phyloP scores from a whole-genome alignment of 192 early-diverging fungal species.

The Coemansia sp. region DNA sequence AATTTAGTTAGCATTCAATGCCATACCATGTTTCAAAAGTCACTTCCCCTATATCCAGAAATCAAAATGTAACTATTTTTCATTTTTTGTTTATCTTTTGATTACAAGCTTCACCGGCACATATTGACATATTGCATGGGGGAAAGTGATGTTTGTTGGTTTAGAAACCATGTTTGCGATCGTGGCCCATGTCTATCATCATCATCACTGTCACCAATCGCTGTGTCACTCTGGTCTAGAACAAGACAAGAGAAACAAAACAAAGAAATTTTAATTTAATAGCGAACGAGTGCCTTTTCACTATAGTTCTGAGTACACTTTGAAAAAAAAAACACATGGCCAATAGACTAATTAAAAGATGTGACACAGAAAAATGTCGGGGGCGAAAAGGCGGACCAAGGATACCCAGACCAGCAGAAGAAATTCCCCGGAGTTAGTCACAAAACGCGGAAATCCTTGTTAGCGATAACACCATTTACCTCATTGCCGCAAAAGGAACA shows the following conservation, averaged over 20 bases:
- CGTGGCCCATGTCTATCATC: too few relatives aligned
- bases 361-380: not conserved
- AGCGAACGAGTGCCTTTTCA: too few relatives aligned
- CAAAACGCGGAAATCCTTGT: not conserved
- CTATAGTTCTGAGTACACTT: too few relatives aligned
- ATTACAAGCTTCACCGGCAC: not conserved
- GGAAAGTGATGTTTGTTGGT: not conserved
- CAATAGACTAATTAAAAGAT: not conserved
- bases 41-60: not conserved
- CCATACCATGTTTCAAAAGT: not conserved
- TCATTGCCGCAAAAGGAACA: too few relatives aligned
- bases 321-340: not conserved
- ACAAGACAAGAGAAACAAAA: not conserved
- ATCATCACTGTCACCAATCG: not conserved
- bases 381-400: not conserved
- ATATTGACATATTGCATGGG: not conserved
- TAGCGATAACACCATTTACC: too few relatives aligned
- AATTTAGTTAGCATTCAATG: not conserved
- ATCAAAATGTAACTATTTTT: not conserved
- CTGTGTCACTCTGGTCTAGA: not conserved
- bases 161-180: too few relatives aligned
- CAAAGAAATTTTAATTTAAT: not conserved
- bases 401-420: not conserved
- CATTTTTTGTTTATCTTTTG: not conserved
- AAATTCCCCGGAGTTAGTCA: conserved; percentile 4